A percentile compares a stretch with the other conserved stretches of the same genome.
Conservation (phyloP, 2,329 filamentous ascomycete genomes). For the Blastomyces emzantsi region DNA sequence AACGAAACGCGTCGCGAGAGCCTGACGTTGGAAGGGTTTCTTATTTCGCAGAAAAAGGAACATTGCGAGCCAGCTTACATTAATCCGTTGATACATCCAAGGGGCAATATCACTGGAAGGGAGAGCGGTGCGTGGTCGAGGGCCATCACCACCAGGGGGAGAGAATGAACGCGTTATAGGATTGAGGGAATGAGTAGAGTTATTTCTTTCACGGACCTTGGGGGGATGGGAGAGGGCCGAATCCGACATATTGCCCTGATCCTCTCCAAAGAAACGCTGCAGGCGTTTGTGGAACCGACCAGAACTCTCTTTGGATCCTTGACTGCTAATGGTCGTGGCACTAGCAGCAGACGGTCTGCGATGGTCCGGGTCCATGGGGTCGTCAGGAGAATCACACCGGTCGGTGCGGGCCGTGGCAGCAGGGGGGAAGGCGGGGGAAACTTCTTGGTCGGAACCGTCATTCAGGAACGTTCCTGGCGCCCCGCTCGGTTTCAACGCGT, state of each 20-base stretch:
- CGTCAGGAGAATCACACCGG: constrained; percentile 55
- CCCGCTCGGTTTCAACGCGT: constrained; percentile 22
- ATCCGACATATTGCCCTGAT: constrained; percentile 57
- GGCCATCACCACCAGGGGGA: constrained; percentile 48
- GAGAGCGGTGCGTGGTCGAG: constrained; percentile 72
- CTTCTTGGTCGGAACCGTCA: constrained; percentile 32
- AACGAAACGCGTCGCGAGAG: not conserved
- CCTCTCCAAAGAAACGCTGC: constrained; percentile 87
- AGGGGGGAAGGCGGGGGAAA: constrained; percentile 53
- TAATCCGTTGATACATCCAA: constrained; percentile 86
- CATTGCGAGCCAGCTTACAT: constrained; percentile 44
- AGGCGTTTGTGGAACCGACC: constrained; percentile 69
- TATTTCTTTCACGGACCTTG: constrained; percentile 64
- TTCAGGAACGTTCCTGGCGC: constrained; percentile 31
- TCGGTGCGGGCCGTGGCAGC: constrained; percentile 45
- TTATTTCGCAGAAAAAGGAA: not conserved
- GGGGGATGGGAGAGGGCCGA: constrained; percentile 36
- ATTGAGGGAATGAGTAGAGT: constrained; percentile 65
- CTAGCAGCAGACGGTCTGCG: constrained; percentile 82
- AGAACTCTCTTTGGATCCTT: constrained; percentile 66
- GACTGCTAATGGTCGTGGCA: constrained; percentile 75
- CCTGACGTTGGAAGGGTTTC: not conserved
- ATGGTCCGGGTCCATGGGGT: constrained; percentile 55
- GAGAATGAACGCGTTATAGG: constrained; percentile 51
- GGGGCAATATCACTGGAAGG: constrained; percentile 90